These are phyloP conservation scores for Arachnomyces sp. DNA, from an alignment of 2,329 filamentous ascomycete genomes.

Conservation along the genomic window DNA sequence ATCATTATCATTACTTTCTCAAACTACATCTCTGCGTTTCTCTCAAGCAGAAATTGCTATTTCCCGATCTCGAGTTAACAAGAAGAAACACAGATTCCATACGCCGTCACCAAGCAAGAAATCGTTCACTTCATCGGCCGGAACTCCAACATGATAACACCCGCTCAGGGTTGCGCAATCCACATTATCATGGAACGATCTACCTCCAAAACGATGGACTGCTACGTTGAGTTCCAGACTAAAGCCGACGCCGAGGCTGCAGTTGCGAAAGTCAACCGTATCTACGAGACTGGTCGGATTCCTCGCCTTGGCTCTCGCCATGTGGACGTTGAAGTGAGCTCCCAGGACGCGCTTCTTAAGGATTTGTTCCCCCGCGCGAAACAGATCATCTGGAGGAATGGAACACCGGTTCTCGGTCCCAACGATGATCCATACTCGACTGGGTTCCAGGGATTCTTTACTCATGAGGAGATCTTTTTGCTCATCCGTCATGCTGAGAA, in stretches of 20 bases:
- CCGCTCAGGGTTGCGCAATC: conserved; percentile 37
- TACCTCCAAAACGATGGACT: conserved; percentile 51
- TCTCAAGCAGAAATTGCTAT: conserved; percentile 7
- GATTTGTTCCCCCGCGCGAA: conserved; percentile 47
- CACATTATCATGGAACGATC: conserved; percentile 53
- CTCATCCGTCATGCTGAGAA: conserved; percentile 42
- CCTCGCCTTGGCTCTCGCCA: conserved; percentile 42
- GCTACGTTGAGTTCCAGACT: conserved; percentile 41
- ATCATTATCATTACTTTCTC: conserved; percentile 2
- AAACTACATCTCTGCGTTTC: not conserved
- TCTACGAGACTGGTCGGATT: conserved; percentile 27
- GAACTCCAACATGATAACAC: conserved; percentile 31
- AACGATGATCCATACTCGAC: conserved; percentile 38
- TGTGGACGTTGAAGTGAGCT: conserved; percentile 40
- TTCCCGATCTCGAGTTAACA: no score
- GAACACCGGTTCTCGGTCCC: conserved; percentile 24
- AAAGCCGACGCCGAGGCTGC: conserved; percentile 31
- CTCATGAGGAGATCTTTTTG: conserved; percentile 42
- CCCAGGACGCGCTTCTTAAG: conserved; percentile 43
- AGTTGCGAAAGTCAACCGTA: conserved; percentile 29
- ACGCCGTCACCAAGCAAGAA: conserved; percentile 42
- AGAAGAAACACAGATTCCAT: conserved; percentile 45
- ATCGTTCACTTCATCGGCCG: conserved; percentile 42
- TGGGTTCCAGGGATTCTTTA: conserved; percentile 47
- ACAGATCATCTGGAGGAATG: conserved; percentile 39